Percentiles rank a stretch among this genome's conserved stretches.
These are phyloP conservation scores for Neodidymelliopsis sp. DNA, from an alignment of 2,329 filamentous ascomycete species.

Conservation along the genomic window DNA sequence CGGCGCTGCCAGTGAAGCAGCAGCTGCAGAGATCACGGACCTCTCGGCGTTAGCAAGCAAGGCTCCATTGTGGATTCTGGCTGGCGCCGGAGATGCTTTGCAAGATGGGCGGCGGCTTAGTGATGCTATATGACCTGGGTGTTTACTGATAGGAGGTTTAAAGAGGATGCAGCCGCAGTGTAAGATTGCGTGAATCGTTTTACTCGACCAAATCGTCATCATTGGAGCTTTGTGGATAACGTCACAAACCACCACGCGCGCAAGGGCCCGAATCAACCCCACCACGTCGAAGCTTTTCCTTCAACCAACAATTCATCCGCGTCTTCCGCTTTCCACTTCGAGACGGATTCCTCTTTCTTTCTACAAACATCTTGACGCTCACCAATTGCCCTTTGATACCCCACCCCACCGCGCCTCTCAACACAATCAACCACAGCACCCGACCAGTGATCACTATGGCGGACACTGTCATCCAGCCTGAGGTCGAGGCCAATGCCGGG, in stretches of 20 bases:
- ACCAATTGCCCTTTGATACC: slow-evolving; percentile 33
- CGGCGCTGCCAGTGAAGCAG: slow-evolving; percentile 21
- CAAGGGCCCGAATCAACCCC: slow-evolving; percentile 40
- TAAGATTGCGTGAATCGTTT: slow-evolving; percentile 25
- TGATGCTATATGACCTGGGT: slow-evolving; percentile 41
- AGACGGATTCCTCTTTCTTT: slow-evolving; percentile 17
- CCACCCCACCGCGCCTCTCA: slow-evolving; percentile 29
- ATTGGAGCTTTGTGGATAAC: slow-evolving; percentile 32
- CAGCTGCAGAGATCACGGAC: slow-evolving; percentile 17
- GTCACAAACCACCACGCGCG: slow-evolving; percentile 41
- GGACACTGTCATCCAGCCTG: slow-evolving; percentile 57
- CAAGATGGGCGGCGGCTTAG: slow-evolving; percentile 42
- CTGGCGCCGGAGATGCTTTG: slow-evolving; percentile 45
- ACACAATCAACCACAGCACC: slow-evolving; percentile 30
- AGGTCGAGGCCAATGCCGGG: slow-evolving; percentile 56
- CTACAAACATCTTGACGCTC: slow-evolving; percentile 17
- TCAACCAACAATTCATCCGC: slow-evolving; percentile 37
- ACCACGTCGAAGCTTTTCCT: slow-evolving; percentile 45
- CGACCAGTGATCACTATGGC: slow-evolving; percentile 48
- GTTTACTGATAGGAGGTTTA: slow-evolving; percentile 26
- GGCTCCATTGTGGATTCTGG: slow-evolving; percentile 30
- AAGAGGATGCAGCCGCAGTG: slow-evolving; percentile 28
- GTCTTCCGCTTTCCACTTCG: slow-evolving; percentile 31
- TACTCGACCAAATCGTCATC: slow-evolving; percentile 27
- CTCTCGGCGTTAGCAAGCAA: slow-evolving; percentile 41